phyloP scores from a whole-genome alignment of 2,329 filamentous ascomycete species.

The Cryphonectria nitschkei region DNA sequence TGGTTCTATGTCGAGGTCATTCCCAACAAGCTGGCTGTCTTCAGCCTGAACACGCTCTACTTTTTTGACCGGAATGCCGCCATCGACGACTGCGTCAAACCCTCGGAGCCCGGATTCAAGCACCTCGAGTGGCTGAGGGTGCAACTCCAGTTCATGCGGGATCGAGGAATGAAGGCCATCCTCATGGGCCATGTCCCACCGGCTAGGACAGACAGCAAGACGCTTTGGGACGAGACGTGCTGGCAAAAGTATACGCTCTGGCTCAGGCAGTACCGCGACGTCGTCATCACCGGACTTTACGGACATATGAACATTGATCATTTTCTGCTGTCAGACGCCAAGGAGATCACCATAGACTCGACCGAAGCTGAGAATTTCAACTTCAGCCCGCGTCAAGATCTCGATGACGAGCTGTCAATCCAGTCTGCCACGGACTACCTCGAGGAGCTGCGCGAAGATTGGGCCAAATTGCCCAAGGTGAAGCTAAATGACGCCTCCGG shows the following conservation, averaged over 20 bases:
- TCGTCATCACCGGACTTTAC: slow-evolving; percentile 78
- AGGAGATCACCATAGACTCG: slow-evolving; percentile 67
- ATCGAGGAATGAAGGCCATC: slow-evolving; percentile 90
- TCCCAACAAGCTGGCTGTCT: slow-evolving; percentile 79
- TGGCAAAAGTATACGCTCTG: slow-evolving; percentile 98
- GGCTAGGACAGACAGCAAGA: slow-evolving; percentile 81
- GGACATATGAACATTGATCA: slow-evolving; percentile 99
- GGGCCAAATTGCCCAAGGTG: slow-evolving; percentile 73
- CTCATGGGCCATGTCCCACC: slow-evolving; percentile 93
- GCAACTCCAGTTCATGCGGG: slow-evolving; percentile 81
- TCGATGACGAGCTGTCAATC: slow-evolving; percentile 61
- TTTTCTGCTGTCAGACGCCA: slow-evolving; percentile 87
- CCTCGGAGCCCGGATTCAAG: slow-evolving; percentile 84
- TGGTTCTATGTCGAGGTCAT: slow-evolving; percentile 96
- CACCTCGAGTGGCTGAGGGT: slow-evolving; percentile 96
- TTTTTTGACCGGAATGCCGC: slow-evolving; percentile 93
- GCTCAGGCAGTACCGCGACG: slow-evolving; percentile 87
- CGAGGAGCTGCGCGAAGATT: slow-evolving; percentile 73
- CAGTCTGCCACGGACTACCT: slow-evolving; percentile 80
- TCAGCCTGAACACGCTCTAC: slow-evolving; percentile 95
- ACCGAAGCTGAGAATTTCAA: slow-evolving; percentile 39
- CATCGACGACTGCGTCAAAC: slow-evolving; percentile 84
- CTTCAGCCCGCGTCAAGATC: slow-evolving; percentile 37
- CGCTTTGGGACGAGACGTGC: slow-evolving; percentile 93
- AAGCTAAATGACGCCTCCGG: slow-evolving; percentile 32